Conservation (phyloP, 2,329 filamentous ascomycete species). For the Talaromyces verruculosus region DNA sequence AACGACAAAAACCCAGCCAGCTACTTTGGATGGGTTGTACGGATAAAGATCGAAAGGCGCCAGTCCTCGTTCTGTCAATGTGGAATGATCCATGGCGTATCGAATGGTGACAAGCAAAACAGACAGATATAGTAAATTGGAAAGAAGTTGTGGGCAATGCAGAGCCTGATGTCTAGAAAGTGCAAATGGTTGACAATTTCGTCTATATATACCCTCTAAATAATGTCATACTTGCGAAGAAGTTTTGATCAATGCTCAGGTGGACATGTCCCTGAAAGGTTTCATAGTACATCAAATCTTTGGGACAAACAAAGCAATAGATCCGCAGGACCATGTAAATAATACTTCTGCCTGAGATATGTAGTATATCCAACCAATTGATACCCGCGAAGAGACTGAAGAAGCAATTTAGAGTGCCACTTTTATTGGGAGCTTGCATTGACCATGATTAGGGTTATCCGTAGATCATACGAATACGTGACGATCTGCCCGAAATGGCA, state of each 20-base stretch:
- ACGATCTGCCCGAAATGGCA: background rate
- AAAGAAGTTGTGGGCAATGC: background rate
- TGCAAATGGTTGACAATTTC: background rate
- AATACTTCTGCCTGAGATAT: background rate
- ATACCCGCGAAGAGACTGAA: no score
- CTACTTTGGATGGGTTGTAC: conserved; percentile 37
- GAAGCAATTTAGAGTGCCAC: background rate
- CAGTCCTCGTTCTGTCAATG: conserved; percentile 28
- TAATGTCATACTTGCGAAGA: background rate
- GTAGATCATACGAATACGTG: background rate
- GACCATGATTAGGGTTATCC: background rate
- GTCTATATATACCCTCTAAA: background rate
- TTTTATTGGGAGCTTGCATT: background rate
- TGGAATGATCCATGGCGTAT: background rate
- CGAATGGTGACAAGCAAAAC: background rate
- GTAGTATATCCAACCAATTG: background rate
- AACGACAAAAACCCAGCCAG: conserved; percentile 38
- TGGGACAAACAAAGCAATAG: background rate
- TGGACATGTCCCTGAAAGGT: background rate
- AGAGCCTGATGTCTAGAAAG: background rate
- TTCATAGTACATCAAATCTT: background rate
- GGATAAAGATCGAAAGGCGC: conserved; percentile 39
- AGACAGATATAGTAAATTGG: conserved; percentile 29
- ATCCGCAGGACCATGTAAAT: background rate
- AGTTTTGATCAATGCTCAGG: background rate